Evolutionary conservation across 305 asterid species (phyloP), one percentile per base, ranked within the genome.

Genomic region (Vinca major): DNA sequence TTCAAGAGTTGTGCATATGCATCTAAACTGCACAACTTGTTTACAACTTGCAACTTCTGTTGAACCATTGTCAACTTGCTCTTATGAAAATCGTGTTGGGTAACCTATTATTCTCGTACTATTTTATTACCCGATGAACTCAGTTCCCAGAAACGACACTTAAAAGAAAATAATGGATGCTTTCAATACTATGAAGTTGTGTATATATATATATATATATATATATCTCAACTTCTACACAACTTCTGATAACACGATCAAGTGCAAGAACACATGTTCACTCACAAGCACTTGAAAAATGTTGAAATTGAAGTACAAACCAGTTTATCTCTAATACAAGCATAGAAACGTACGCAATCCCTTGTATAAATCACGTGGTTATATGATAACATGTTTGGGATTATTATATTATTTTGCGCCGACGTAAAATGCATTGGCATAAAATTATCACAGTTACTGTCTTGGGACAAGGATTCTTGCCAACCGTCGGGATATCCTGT

Each of bases 391-490:
- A 19, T 17, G 14, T 58, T 65, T 20, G 53, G 56, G 26, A 47
- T 47, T 14, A 9, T 47, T 13, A n/a, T 33, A 67, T 36, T 55
- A 65, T n/a, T n/a, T n/a, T n/a, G n/a, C n/a, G n/a, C n/a, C n/a
- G n/a, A n/a, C 43, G 55, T 54, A 65, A 69, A 55, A 62, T 47
- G 26, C 51, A 48, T 66, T 65, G 55, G 10, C 68, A 68, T 26
- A 65, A 48, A 9, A 10, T 16, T 63, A 49, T 43, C 40, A 70
- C 71, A 65, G 20, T 79, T 75, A 89, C 98, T 72, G 74, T 75
- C 78, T 70, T 74, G 55, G 80, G 73, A 68, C 63, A 80, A 63
- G 80, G 78, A 76, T 77, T 80, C 80, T 79, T 87, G 76, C 41
- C 79, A 74, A 58, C 67, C 57, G 74, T 71, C 12, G 84, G 68